Evolutionary conservation across 805 yeast species (phyloP).

Genomic region (Yarrowia keelungensis): DNA sequence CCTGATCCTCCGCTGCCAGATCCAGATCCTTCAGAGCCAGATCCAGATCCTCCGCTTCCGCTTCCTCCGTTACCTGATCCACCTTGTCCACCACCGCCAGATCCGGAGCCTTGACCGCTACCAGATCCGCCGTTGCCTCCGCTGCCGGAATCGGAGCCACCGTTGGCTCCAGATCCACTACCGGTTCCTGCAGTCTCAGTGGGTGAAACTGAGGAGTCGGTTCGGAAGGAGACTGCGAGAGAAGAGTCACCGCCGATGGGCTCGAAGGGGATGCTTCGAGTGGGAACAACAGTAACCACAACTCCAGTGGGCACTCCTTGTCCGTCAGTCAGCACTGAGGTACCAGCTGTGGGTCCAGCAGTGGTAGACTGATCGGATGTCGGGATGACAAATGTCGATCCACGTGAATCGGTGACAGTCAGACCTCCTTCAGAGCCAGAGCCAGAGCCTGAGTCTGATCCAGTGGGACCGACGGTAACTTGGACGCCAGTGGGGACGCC

Average conservation of each 20-base stretch:
- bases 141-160: not conserved
- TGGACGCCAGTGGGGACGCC: not conserved
- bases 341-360: not conserved
- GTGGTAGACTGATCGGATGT: not conserved
- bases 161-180: not conserved
- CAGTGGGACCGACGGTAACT: not conserved
- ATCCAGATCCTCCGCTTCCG: not conserved
- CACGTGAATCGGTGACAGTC: constrained; percentile 1
- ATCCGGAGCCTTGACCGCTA: not conserved
- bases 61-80: no score
- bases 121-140: not conserved
- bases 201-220: not conserved
- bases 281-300: not conserved
- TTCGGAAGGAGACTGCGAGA: not conserved
- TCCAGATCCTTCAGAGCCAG: not conserved
- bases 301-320: constrained; percentile 5
- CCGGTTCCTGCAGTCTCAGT: not conserved
- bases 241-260: not conserved
- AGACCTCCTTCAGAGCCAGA: not conserved
- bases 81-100: no score
- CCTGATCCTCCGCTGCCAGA: not conserved
- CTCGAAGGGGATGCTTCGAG: not conserved
- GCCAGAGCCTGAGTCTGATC: not conserved
- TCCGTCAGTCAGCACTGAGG: not conserved
- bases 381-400: not conserved